These are phyloP conservation scores for Mycena galopus DNA, from an alignment of 768 basidiomycete genomes.

Conservation along the genomic window DNA sequence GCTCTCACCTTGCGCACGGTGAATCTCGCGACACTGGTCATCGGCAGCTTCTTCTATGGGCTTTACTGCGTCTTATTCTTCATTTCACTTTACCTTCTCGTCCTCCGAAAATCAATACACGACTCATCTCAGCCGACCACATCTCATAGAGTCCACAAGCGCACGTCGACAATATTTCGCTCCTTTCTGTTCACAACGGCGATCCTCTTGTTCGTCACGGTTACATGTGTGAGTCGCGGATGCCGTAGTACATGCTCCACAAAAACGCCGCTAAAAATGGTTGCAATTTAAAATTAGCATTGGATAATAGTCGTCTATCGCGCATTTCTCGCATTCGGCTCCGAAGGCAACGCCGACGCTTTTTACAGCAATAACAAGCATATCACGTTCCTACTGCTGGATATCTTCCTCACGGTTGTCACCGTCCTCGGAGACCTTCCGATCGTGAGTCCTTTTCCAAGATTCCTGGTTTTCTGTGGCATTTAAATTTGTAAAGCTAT, in stretches of 20 bases:
- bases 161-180: background rate
- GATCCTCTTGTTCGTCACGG: background rate
- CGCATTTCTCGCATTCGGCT: background rate
- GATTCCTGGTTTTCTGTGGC: too few relatives aligned
- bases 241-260: background rate
- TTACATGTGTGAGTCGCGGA: background rate
- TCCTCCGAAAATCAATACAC: background rate
- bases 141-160: background rate
- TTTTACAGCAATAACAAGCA: background rate
- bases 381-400: background rate
- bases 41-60: slow-evolving; percentile 11
- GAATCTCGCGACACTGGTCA: background rate
- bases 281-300: background rate
- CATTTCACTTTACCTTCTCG: slow-evolving; percentile 13
- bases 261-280: background rate
- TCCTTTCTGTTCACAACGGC: background rate
- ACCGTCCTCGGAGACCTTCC: background rate
- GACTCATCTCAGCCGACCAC: background rate
- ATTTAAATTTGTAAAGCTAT: background rate
- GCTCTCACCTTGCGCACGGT: background rate
- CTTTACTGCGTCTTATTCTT: slow-evolving; percentile 10
- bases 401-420: background rate
- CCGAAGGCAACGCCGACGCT: background rate
- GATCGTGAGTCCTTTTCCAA: background rate
- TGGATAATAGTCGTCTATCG: background rate